Evolutionary conservation across 345 rosid genomes (phyloP).

Genomic region (Alliaria petiolata): DNA sequence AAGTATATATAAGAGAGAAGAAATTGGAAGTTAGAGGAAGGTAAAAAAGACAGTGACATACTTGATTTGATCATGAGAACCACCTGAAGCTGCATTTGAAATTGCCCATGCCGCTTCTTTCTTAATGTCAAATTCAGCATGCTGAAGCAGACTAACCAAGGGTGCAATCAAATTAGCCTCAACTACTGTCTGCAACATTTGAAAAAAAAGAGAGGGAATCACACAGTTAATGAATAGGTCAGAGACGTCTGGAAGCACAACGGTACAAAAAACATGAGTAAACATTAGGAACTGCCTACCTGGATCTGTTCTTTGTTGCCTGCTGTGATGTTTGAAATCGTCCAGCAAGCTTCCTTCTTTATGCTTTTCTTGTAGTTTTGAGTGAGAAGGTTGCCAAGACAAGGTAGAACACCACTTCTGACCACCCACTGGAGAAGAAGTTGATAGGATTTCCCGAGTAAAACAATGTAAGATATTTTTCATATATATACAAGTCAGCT

Average conservation of each 20-base stretch:
- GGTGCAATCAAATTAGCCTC: constrained; percentile 69
- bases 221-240: background rate
- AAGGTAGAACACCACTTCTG: constrained; percentile 61
- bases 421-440: constrained; percentile 55
- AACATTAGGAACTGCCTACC: constrained; percentile 33
- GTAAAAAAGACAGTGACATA: constrained; percentile 21
- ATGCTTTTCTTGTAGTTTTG: constrained; percentile 82
- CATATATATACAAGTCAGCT: background rate
- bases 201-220: background rate
- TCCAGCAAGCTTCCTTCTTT: constrained; percentile 98
- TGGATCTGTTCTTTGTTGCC: constrained; percentile 92
- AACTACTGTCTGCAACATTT: constrained; percentile 51
- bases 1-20: background rate
- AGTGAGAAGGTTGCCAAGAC: constrained; percentile 68
- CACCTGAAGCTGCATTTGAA: constrained; percentile 95
- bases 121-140: constrained; percentile 86
- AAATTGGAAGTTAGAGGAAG: background rate
- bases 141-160: constrained; percentile 62
- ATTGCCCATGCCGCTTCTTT: constrained; percentile 98
- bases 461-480: background rate
- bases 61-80: constrained; percentile 85
- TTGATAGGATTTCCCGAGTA: background rate
- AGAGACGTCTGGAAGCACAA: background rate
- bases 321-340: constrained; percentile 91
- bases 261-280: background rate